Percentiles rank a stretch among this genome's conserved stretches.
phyloP scores from a whole-genome alignment of 495 filamentous ascomycete genomes.

The Coniosporium apollinis region DNA sequence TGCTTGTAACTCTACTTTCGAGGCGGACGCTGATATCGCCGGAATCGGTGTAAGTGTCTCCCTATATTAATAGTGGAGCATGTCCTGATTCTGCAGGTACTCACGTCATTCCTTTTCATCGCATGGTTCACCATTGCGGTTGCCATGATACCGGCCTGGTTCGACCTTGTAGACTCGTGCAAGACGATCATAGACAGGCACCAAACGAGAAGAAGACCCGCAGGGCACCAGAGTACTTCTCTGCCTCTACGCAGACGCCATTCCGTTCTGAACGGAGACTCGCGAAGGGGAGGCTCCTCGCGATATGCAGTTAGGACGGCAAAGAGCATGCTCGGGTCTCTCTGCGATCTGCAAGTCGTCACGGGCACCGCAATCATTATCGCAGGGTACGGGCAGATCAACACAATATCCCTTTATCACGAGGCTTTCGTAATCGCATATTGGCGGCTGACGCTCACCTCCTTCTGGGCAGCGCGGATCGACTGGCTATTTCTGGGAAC shows the following conservation, averaged over 20 bases:
- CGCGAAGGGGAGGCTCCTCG: neutral
- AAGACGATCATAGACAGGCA: neutral
- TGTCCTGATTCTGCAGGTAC: neutral
- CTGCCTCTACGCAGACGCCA: no score
- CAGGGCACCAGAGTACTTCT: neutral
- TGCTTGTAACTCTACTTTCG: neutral
- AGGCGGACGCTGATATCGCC: neutral
- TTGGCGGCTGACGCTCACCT: constrained; percentile 1
- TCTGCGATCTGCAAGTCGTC: constrained; percentile 2
- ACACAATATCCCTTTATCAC: neutral
- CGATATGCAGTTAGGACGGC: neutral
- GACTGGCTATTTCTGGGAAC: neutral
- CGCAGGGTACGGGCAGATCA: neutral
- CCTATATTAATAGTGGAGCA: neutral
- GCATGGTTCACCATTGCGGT: neutral
- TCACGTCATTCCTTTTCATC: neutral
- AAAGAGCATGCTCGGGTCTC: neutral
- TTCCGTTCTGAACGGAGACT: no score
- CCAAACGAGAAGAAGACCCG: neutral
- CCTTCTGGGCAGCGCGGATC: constrained; percentile 1
- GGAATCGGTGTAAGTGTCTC: neutral
- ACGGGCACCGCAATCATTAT: constrained; percentile 1
- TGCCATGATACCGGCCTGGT: neutral
- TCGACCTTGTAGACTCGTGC: no score
- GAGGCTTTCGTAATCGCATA: neutral